Evolutionary conservation across 2,329 filamentous ascomycete species (phyloP), one percentile per base, ranked within the genome.

Genomic region (Cylindrodendrum hubeiense): DNA sequence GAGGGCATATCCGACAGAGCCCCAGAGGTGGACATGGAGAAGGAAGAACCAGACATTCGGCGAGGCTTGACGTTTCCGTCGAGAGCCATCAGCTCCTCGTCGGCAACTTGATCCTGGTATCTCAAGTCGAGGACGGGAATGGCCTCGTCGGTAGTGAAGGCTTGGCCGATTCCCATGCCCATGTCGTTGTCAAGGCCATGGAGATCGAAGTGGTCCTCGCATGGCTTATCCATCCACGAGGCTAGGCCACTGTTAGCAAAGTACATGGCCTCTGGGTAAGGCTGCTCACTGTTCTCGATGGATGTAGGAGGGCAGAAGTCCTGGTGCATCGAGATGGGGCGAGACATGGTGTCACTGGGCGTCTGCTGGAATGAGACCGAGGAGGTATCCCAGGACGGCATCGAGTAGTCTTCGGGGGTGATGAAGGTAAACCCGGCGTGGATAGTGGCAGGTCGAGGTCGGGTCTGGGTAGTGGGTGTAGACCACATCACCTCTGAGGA

Each of bases 31-130:
- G 91, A 93, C 80, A 93, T 86, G 41, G 90, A 91, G 74, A 92
- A 92, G 1, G 91, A 93, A 3, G 91, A 93, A 51, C 90, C 90
- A 21, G 91, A 93, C 83, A 92, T 87, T 66, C 90, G 86, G 64
- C 90, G 85, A 50, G 85, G 83, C 67, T 87, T 85, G 49, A 85
- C 78, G n/a, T 80, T 81, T 58, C 84, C 80, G 43, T 89, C 87
- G 65, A 86, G 83, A 62, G 81, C 81, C 65, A 86, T 73, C 19
- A 79, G 68, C 37, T 89, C 86, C 58, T 81, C 79, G n/a, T 90
- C 87, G 22, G 77, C 74, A 37, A 77, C 83, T 71, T 70, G 81
- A 71, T 65, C 83, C 77, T 67, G 81, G 71, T 86, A 89, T 73
- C 87, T 82, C 63, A 90, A 78, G 74, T 91, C 89, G 37, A 90